These are phyloP conservation scores for Trifolium fragiferum DNA, from an alignment of 306 rosid genomes.

Conservation along the genomic window DNA sequence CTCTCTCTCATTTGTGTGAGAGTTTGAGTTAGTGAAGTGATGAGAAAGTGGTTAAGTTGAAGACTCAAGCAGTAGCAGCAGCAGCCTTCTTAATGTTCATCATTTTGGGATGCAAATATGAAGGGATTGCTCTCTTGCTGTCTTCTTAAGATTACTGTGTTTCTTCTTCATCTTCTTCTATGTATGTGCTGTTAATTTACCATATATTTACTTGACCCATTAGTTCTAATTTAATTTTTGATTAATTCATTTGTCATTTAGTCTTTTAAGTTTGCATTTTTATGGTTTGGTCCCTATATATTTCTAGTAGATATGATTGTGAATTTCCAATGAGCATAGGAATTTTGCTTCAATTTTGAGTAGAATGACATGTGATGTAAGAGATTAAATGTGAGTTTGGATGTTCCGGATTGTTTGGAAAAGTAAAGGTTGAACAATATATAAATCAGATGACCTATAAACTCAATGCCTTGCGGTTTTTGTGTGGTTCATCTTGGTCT, in stretches of 20 bases:
- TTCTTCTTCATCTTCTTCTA: background rate
- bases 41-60: background rate
- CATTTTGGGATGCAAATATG: background rate
- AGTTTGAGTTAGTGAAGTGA: background rate
- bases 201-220: too few relatives aligned
- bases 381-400: too few relatives aligned
- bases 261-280: background rate
- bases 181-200: background rate
- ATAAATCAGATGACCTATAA: too few relatives aligned
- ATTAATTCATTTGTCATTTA: too few relatives aligned
- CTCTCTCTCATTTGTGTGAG: background rate
- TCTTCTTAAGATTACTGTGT: background rate
- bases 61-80: too few relatives aligned
- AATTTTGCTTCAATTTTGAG: background rate
- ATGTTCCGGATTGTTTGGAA: too few relatives aligned
- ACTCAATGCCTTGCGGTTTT: too few relatives aligned
- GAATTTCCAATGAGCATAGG: background rate
- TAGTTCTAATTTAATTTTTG: too few relatives aligned
- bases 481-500: too few relatives aligned
- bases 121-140: background rate
- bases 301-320: background rate
- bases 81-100: background rate
- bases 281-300: background rate
- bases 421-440: too few relatives aligned
- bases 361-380: background rate